phyloP scores from a whole-genome alignment of 2,329 filamentous ascomycete species.

The Aspergillus sp. region DNA sequence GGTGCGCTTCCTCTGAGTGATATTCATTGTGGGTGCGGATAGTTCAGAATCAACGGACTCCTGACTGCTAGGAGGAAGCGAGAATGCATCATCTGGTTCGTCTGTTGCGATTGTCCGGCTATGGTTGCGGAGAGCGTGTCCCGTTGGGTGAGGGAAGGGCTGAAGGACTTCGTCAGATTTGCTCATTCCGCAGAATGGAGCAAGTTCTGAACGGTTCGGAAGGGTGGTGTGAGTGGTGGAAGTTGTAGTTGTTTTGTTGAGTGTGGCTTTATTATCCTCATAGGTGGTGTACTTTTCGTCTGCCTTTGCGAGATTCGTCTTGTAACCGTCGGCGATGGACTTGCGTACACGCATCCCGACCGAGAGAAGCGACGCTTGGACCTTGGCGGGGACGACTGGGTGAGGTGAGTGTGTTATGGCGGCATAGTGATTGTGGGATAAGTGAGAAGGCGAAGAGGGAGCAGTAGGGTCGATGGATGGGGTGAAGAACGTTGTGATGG shows the following conservation, averaged over 20 bases:
- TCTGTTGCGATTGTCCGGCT: slow-evolving; percentile 32
- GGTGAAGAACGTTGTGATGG: slow-evolving; percentile 42
- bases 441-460: slow-evolving; percentile 15
- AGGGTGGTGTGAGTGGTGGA: neutral
- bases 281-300: slow-evolving; percentile 8
- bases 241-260: slow-evolving; percentile 13
- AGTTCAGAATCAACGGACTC: slow-evolving; percentile 29
- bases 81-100: slow-evolving; percentile 37
- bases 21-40: slow-evolving; percentile 28
- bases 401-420: slow-evolving; percentile 40
- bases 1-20: slow-evolving; percentile 39
- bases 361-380: slow-evolving; percentile 81
- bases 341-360: slow-evolving; percentile 96
- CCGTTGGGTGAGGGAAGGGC: slow-evolving; percentile 7
- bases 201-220: slow-evolving; percentile 57
- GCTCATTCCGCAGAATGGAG: slow-evolving; percentile 79
- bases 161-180: slow-evolving; percentile 70
- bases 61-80: slow-evolving; percentile 43
- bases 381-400: slow-evolving; percentile 59
- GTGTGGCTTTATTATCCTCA: slow-evolving; percentile 8
- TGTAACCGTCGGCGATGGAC: slow-evolving; percentile 90
- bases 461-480: slow-evolving; percentile 1
- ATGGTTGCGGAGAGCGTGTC: slow-evolving; percentile 7
- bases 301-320: slow-evolving; percentile 55
- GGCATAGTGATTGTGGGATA: slow-evolving; percentile 43